These are phyloP conservation scores for Saccharomyces pastorianus DNA, from an alignment of 1,139 yeast species.

Conservation along the genomic window DNA sequence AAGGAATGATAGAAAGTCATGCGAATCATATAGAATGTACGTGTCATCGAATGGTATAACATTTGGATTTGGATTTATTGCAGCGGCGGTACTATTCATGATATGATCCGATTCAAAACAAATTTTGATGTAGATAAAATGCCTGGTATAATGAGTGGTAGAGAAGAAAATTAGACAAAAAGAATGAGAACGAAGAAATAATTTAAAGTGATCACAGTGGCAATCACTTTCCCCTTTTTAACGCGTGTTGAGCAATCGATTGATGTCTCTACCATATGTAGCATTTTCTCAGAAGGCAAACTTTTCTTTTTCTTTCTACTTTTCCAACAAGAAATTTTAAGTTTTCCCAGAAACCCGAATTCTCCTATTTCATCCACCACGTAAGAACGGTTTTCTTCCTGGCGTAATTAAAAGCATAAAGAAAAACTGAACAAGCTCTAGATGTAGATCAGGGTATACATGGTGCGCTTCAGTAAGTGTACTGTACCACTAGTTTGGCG, in stretches of 20 bases:
- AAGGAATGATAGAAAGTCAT: slow-evolving; percentile 50
- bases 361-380: neutral
- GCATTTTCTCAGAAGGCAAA: neutral
- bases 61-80: slow-evolving; percentile 12
- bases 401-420: too few relatives aligned
- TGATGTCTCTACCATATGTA: neutral
- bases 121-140: neutral
- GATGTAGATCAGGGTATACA: neutral
- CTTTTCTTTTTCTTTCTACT: neutral
- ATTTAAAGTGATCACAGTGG: neutral
- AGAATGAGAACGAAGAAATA: neutral
- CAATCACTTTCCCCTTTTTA: neutral
- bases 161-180: neutral
- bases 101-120: neutral
- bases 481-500: neutral
- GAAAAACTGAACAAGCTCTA: neutral
- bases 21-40: slow-evolving; percentile 68
- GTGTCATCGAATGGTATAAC: slow-evolving; percentile 49
- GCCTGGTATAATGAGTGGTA: neutral
- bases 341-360: neutral
- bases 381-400: neutral
- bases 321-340: neutral
- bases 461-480: neutral
- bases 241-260: neutral
- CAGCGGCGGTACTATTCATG: neutral